Conservation (phyloP, 768 basidiomycete genomes). For the Russula compacta region DNA sequence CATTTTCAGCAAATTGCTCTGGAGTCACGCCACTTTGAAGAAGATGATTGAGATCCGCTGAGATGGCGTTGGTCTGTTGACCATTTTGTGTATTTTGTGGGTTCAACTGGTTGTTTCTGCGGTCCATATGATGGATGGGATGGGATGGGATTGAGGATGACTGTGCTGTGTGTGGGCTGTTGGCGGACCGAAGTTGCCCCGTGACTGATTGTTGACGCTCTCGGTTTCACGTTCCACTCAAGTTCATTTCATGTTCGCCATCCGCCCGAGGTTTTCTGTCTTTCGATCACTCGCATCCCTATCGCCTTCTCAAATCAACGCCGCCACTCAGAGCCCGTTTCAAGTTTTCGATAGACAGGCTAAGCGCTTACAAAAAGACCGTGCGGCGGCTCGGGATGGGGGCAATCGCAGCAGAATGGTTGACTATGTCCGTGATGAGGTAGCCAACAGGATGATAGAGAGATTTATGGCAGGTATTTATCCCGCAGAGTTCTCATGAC, state of each 20-base stretch:
- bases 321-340: conserved; percentile 52
- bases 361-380: conserved; percentile 72
- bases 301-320: conserved; percentile 35
- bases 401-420: conserved; percentile 63
- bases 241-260: not conserved
- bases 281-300: conserved; percentile 40
- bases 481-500: not conserved
- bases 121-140: not conserved
- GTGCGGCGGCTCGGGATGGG: conserved; percentile 49
- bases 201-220: not conserved
- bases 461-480: conserved; percentile 58
- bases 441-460: conserved; percentile 86
- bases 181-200: too few relatives aligned
- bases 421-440: conserved; percentile 87
- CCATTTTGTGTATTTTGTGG: not conserved
- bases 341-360: conserved; percentile 79
- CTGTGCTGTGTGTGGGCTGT: not conserved
- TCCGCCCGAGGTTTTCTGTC: not conserved
- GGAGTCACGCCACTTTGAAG: conserved; percentile 11
- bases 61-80: not conserved
- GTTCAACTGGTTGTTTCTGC: not conserved
- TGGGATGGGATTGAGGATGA: not conserved
- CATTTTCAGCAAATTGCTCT: conserved; percentile 12
- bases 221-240: too few relatives aligned
- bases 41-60: not conserved